Evolutionary conservation across 1,284 basidiomycete genomes (phyloP), one percentile per base, ranked within the genome.

Genomic region (Rhodofomes roseus): DNA sequence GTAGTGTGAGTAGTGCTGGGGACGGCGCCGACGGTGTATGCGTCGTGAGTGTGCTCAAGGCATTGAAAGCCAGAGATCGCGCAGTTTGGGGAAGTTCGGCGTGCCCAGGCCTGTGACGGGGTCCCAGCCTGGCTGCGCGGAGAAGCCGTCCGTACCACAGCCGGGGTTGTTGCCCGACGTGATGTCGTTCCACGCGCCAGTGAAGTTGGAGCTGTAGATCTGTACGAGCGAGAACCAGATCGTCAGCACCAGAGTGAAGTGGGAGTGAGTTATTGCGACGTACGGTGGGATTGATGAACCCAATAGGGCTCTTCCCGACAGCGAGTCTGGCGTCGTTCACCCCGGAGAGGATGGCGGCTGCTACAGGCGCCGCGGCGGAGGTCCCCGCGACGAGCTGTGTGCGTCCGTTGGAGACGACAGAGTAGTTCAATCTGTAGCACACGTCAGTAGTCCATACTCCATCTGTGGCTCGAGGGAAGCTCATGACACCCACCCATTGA

Each of bases 241-340:
- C 22, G 31, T 41, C 34, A 20, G 20, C 6, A 9, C 7, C 4
- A 36, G 1, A 25, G 18, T 23, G 54, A 8, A 20, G 31, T 6
- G 20, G 58, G 46, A 39, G 34, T 36, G 6, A 12, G 37, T 39
- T 16, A 14, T 9, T 27, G 48, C 3, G 37, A 51, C 60, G 18
- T 46, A 58, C 60, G 2, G 60, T 55, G 6, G 82, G 84, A 64
- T 87, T 86, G 57, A 86, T 71, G 70, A 86, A 86, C 0, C 84
- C 84, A 9, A 85, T 71, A n/a, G 80, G 50, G 5, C 73, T 60
- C 61, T 76, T 76, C 0, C 78, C 76, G 4, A 69, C 70, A 2
- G 67, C 68, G 14, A 82, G 62, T 16, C 80, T 75, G 1, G 77
- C 81, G 62, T 88, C 86, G 62, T 89, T 89, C 56, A 88, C 71